phyloP scores from a whole-genome alignment of 768 basidiomycete genomes.

The Calocybe indica region DNA sequence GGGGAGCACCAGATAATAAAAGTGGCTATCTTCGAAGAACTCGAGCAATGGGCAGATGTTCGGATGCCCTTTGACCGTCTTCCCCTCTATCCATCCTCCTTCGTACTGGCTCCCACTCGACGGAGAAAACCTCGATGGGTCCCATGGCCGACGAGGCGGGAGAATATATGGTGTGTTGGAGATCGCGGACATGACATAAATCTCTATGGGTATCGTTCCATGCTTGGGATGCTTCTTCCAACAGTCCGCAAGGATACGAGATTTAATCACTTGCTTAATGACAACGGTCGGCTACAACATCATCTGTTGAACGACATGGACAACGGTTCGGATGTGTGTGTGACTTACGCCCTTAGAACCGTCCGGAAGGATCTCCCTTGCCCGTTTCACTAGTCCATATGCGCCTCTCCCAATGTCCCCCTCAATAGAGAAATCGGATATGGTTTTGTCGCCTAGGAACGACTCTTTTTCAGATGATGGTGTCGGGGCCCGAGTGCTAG shows the following conservation, averaged over 20 bases:
- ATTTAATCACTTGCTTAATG: slow-evolving; percentile 98
- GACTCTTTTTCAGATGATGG: slow-evolving; percentile 40
- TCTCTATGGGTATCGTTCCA: slow-evolving; percentile 98
- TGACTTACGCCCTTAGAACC: slow-evolving; percentile 78
- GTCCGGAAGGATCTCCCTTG: slow-evolving; percentile 67
- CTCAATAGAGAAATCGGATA: slow-evolving; percentile 82
- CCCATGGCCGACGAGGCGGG: slow-evolving; percentile 78
- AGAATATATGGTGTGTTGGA: slow-evolving; percentile 76
- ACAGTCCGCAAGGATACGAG: slow-evolving; percentile 96
- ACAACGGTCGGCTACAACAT: slow-evolving; percentile 71
- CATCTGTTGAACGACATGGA: slow-evolving; percentile 13
- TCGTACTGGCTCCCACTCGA: slow-evolving; percentile 16
- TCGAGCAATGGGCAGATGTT: slow-evolving; percentile 93
- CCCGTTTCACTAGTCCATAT: slow-evolving; percentile 92
- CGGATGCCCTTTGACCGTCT: slow-evolving; percentile 81
- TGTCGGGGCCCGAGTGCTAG: slow-evolving; percentile 60
- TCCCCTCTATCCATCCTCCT: slow-evolving; percentile 62
- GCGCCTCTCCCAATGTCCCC: slow-evolving; percentile 91
- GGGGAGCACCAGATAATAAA: slow-evolving; percentile 91
- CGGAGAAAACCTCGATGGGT: slow-evolving; percentile 51
- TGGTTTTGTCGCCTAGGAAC: slow-evolving; percentile 61
- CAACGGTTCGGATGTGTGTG: slow-evolving; percentile 8
- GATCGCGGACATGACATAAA: slow-evolving; percentile 88
- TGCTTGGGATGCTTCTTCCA: slow-evolving; percentile 96
- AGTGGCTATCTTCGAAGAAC: slow-evolving; percentile 95